Evolutionary conservation across 2,329 filamentous ascomycete species (phyloP).

Genomic region (Alternaria metachromatica): DNA sequence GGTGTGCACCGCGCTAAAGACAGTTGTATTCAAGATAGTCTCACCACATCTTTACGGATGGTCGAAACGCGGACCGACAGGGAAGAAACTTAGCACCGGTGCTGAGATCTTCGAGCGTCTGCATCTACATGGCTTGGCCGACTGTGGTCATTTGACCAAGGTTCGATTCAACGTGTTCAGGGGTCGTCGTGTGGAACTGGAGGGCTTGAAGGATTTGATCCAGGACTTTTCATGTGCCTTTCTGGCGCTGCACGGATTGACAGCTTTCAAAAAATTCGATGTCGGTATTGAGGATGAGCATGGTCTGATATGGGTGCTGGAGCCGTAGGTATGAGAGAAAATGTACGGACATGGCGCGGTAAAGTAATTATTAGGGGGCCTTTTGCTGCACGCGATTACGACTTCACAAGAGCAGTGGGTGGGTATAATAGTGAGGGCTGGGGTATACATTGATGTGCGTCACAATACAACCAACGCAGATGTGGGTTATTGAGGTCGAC

Average conservation of each 20-base stretch:
- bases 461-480: neutral
- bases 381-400: neutral
- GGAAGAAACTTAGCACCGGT: neutral
- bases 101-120: neutral
- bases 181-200: neutral
- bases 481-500: neutral
- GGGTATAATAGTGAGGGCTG: neutral
- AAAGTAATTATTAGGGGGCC: neutral
- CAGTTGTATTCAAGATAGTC: neutral
- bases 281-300: neutral
- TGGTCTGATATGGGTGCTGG: neutral
- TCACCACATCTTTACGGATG: rapidly evolving
- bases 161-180: neutral
- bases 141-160: neutral
- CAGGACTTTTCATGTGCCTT: neutral
- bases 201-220: neutral
- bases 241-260: neutral
- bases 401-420: neutral
- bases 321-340: neutral
- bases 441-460: neutral
- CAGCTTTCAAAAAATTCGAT: neutral
- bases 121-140: neutral
- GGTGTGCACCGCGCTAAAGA: neutral
- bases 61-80: no score
- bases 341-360: neutral